A percentile compares a stretch with the other conserved stretches of the same genome.
These are phyloP conservation scores for Scleroderma citrinum DNA, from an alignment of 768 basidiomycete genomes.

Conservation along the genomic window DNA sequence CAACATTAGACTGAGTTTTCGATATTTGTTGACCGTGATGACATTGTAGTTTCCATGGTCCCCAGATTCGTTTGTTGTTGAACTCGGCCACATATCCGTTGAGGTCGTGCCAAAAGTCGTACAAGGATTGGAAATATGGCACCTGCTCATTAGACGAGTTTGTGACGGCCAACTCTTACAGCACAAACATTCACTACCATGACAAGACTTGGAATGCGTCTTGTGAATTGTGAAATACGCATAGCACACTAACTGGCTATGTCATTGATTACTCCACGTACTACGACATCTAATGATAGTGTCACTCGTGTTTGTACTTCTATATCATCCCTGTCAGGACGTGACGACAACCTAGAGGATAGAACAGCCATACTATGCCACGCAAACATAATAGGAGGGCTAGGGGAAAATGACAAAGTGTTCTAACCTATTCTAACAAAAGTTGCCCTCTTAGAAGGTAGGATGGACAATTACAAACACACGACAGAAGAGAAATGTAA, in stretches of 20 bases:
- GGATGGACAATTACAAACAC: no score
- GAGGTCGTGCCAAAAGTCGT: constrained; percentile 26
- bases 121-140: constrained; percentile 27
- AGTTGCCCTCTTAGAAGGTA: no score
- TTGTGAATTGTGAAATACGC: constrained; percentile 11
- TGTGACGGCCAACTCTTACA: constrained; percentile 22
- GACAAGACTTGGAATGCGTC: constrained; percentile 32
- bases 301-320: no score
- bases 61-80: constrained; percentile 38
- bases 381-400: no score
- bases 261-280: no score
- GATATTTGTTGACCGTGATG: background rate
- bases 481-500: no score
- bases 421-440: no score
- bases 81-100: constrained; percentile 37
- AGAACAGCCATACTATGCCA: no score
- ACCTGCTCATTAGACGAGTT: constrained; percentile 35
- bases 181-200: constrained; percentile 23
- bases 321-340: no score
- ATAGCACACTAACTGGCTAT: background rate
- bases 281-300: no score
- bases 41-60: constrained; percentile 21
- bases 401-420: no score
- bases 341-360: no score
- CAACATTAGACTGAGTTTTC: background rate